Base-by-base conservation (phyloP, 2,329 filamentous ascomycete species). In the Tolypocladium cylindrosporum region DNA sequence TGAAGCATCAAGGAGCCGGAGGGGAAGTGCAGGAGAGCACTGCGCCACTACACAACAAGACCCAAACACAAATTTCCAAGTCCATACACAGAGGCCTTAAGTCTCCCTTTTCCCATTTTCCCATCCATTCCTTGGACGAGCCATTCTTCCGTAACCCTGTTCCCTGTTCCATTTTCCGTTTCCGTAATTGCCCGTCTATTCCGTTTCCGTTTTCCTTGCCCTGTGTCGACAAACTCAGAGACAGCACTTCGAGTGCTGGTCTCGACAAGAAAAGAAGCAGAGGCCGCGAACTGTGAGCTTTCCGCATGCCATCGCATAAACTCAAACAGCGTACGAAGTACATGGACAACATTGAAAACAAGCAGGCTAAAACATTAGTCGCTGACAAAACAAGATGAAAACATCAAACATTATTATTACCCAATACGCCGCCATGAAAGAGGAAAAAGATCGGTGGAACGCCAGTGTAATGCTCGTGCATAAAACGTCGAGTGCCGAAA, bases 381-480 rank as follows among this genome's bases (percentile, higher is more conserved):
- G 53, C 53, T 55, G 24, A 55, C 4, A 55, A 41, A 55, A 34
- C n/a, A 11, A 27, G 19, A 40, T 16, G n/a, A 53, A 21, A 52
- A 40, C 39, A 11, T 16, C 11, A 55, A n/a, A n/a, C 41, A 64
- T 62, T 58, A 65, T 58, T 61, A 63, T 64, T 64, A 64, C 57
- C 60, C 62, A 58, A 58, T 61, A 61, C 58, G 57, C 55, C 61
- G 48, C 36, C 43, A n/a, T 21, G 34, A n/a, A 52, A 52, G 50
- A 54, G 45, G 54, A 39, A 55, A n/a, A 57, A 53, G 40, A 36
- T 40, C 37, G 41, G 57, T 55, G 41, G 51, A 62, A 61, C 63
- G 58, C 62, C 60, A 54, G 55, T 63, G 63, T 60, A 59, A 65
- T 65, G 64, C 64, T 60, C 55, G 45, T 48, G 56, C 7, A 56